Percentiles rank a stretch among this genome's conserved stretches.
Evolutionary conservation across 176 grass and related monocot species (phyloP).

Genomic region (Coix lacrymajobi): DNA sequence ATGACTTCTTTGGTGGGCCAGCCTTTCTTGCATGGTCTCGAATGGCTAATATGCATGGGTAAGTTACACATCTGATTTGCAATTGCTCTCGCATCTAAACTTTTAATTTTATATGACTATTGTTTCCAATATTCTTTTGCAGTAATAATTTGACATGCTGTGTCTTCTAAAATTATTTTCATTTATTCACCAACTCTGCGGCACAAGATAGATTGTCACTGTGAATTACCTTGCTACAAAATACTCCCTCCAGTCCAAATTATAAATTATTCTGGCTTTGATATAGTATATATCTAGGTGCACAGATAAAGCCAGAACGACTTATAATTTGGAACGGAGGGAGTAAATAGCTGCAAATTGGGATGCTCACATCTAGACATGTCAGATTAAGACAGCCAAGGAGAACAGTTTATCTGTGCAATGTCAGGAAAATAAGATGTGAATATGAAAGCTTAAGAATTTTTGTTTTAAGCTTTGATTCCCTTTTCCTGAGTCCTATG

Average conservation of each 20-base stretch:
- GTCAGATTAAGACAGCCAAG: background rate
- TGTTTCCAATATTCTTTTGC: background rate
- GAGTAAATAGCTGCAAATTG: background rate
- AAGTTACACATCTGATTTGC: conserved; percentile 8
- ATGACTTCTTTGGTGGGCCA: conserved; percentile 69
- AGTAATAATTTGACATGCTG: background rate
- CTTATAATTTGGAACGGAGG: background rate
- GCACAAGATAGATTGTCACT: background rate
- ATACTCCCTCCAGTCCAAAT: background rate
- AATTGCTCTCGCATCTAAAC: background rate
- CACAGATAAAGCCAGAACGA: background rate
- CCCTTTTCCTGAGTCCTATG: background rate
- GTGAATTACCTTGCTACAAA: background rate
- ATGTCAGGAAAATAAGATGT: background rate
- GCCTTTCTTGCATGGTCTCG: conserved; percentile 84
- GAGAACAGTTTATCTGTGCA: background rate
- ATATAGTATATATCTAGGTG: background rate
- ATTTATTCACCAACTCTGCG: background rate
- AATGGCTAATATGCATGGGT: conserved; percentile 85
- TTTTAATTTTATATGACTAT: background rate
- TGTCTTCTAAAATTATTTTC: conserved; percentile 2
- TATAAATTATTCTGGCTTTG: background rate
- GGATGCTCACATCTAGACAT: background rate
- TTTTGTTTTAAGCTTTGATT: background rate
- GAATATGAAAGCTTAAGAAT: background rate